Percentiles rank a stretch among this genome's conserved stretches.
Conservation (phyloP, 306 rosid species). For the Pyrus communis region DNA sequence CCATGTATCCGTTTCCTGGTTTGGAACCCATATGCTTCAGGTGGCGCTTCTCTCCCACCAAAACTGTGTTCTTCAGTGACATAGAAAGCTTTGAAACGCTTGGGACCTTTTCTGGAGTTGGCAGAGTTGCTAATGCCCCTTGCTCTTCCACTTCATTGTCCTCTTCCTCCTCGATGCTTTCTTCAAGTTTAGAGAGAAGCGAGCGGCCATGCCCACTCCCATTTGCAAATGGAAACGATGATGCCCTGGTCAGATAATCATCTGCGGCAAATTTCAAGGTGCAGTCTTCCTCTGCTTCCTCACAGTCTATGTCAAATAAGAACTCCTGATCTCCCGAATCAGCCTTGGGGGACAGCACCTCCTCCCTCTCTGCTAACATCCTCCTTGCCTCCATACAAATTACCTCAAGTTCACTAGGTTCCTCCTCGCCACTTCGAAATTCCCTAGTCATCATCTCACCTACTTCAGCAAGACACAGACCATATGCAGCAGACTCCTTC, state of each 20-base stretch:
- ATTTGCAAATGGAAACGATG: slow-evolving; percentile 37
- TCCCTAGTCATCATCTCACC: slow-evolving; percentile 99
- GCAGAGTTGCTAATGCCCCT: slow-evolving; percentile 18
- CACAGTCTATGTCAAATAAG: slow-evolving; percentile 66
- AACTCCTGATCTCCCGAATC: slow-evolving; percentile 47
- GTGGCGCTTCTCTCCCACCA: slow-evolving; percentile 55
- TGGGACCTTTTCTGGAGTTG: slow-evolving; percentile 27
- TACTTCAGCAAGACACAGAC: slow-evolving; percentile 88
- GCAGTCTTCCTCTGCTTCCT: slow-evolving; percentile 38
- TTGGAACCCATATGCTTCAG: slow-evolving; percentile 39
- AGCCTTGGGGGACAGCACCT: slow-evolving; percentile 47
- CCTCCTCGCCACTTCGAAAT: slow-evolving; percentile 78
- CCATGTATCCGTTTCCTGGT: slow-evolving; percentile 40
- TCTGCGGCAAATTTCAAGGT: slow-evolving; percentile 25
- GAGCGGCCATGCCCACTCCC: slow-evolving; percentile 40
- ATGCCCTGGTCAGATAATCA: slow-evolving; percentile 29
- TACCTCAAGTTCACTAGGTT: slow-evolving; percentile 92
- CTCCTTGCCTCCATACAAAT: slow-evolving; percentile 78
- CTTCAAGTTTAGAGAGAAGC: slow-evolving; percentile 71
- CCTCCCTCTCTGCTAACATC: slow-evolving; percentile 67
- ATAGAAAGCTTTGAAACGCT: slow-evolving; percentile 44
- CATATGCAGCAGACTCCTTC: slow-evolving; percentile 67
- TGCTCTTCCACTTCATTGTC: slow-evolving; percentile 44
- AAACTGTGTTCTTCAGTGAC: slow-evolving; percentile 50
- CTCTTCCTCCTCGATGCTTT: slow-evolving; percentile 76